Evolutionary conservation across 78 protist genomes (phyloP).

Genomic region (Cyanophora paradoxa): DNA sequence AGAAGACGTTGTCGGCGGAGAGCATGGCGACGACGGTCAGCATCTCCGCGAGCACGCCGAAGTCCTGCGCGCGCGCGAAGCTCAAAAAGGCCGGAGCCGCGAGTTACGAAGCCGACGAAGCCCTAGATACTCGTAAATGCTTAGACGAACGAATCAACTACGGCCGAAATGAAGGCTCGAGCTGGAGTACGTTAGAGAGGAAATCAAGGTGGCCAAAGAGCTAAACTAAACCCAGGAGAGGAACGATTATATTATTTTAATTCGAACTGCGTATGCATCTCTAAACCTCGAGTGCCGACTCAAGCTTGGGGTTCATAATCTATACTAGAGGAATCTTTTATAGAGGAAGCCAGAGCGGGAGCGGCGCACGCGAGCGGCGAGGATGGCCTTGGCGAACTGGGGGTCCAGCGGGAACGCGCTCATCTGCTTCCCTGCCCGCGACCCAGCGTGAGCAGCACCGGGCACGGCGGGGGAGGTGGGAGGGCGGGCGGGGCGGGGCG

Average conservation of each 20-base stretch:
- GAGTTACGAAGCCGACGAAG: background rate
- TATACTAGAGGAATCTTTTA: too few species aligned
- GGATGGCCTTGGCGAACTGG: conserved; percentile 25
- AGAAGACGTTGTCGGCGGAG: conserved; percentile 22
- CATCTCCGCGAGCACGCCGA: conserved; percentile 56
- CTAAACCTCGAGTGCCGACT: too few species aligned
- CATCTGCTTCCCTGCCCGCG: conserved; percentile 15
- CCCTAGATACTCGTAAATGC: background rate
- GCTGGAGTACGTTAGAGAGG: background rate
- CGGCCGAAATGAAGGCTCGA: background rate
- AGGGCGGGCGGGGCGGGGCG: too few species aligned
- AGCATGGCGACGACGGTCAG: conserved; percentile 68
- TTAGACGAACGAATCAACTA: background rate
- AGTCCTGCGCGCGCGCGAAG: conserved; percentile 3
- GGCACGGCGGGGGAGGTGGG: too few species aligned
- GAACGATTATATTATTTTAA: background rate
- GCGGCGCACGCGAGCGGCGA: background rate
- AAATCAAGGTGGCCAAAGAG: background rate
- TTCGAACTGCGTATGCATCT: background rate
- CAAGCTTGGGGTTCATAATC: too few species aligned
- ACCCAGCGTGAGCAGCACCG: background rate
- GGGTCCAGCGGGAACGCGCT: conserved; percentile 79
- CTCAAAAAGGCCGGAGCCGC: background rate
- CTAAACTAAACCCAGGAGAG: background rate
- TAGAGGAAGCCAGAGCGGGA: too few species aligned